These are phyloP conservation scores for Wilhelminamyces savonicus DNA, from an alignment of 805 yeast species.

Conservation along the genomic window DNA sequence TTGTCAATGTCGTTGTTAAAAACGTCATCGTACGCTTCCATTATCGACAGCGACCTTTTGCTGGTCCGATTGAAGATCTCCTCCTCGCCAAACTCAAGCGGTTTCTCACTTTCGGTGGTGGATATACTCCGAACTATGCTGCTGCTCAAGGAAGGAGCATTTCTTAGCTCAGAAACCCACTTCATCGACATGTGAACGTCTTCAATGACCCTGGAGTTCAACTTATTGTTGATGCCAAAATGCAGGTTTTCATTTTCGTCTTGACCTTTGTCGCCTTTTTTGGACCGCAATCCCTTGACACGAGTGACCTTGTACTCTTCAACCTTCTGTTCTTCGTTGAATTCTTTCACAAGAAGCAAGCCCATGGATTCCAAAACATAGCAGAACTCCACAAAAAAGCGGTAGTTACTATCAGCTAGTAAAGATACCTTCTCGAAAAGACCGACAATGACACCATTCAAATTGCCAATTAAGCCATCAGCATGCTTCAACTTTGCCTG, in stretches of 20 bases:
- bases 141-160: too few species aligned
- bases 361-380: constrained; percentile 72
- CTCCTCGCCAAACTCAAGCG: too few species aligned
- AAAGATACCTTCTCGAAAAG: constrained; percentile 10
- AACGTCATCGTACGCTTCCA: constrained; percentile 10
- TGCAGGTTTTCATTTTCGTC: not conserved
- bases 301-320: constrained; percentile 51
- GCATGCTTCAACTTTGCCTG: constrained; percentile 15
- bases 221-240: constrained; percentile 11
- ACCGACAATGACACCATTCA: constrained; percentile 13
- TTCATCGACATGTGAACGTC: constrained; percentile 33
- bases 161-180: constrained; percentile 39
- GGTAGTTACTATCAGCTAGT: constrained; percentile 13
- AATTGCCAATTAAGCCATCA: constrained; percentile 22
- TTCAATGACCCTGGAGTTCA: constrained; percentile 34
- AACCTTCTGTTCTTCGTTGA: constrained; percentile 10
- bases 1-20: constrained; percentile 8
- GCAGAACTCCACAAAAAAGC: constrained; percentile 41
- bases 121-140: too few species aligned
- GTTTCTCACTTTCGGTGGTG: too few species aligned
- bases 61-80: not conserved
- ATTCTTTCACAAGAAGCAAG: constrained; percentile 48
- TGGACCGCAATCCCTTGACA: constrained; percentile 70
- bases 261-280: constrained; percentile 20
- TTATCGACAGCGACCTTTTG: constrained; percentile 9